Conservation (phyloP, 495 filamentous ascomycete genomes). For the Penicillium macrosclerotiorum region DNA sequence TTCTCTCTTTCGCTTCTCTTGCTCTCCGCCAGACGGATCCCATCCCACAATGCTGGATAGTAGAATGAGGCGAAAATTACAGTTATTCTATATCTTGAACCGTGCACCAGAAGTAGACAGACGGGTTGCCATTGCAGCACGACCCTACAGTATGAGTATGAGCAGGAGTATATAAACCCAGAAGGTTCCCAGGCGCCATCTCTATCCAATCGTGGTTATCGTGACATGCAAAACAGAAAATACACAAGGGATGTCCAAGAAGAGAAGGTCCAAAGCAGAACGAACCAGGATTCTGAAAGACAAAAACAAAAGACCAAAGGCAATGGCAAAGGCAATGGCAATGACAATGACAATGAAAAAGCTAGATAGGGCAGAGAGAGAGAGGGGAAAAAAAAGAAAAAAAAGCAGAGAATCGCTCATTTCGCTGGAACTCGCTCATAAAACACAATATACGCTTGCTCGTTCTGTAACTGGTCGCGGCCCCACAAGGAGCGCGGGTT, state of each 20-base stretch:
- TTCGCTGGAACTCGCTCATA: slow-evolving; percentile 56
- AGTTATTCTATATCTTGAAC: no score
- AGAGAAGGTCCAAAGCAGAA: neutral
- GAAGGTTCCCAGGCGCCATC: slow-evolving; percentile 2
- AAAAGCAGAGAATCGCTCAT: slow-evolving; percentile 31
- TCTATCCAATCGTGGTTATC: slow-evolving; percentile 23
- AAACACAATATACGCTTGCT: slow-evolving; percentile 69
- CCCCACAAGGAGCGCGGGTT: slow-evolving; percentile 49
- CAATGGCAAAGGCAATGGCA: slow-evolving; percentile 25
- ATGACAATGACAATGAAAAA: slow-evolving; percentile 25
- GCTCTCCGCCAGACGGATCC: no score
- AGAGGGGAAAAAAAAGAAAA: slow-evolving; percentile 3
- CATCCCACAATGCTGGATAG: no score
- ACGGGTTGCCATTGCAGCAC: slow-evolving; percentile 1
- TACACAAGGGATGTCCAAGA: neutral
- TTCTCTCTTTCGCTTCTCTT: no score
- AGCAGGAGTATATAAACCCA: slow-evolving; percentile 8
- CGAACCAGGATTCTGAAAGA: neutral
- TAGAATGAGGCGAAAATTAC: no score
- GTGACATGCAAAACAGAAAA: slow-evolving; percentile 18
- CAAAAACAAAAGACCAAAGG: slow-evolving; percentile 15
- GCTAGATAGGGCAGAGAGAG: neutral
- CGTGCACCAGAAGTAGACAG: no score
- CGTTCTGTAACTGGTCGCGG: slow-evolving; percentile 54
- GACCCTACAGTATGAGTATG: neutral